Conservation (phyloP, 192 early-diverging fungal species). For the Coemansia sp. region DNA sequence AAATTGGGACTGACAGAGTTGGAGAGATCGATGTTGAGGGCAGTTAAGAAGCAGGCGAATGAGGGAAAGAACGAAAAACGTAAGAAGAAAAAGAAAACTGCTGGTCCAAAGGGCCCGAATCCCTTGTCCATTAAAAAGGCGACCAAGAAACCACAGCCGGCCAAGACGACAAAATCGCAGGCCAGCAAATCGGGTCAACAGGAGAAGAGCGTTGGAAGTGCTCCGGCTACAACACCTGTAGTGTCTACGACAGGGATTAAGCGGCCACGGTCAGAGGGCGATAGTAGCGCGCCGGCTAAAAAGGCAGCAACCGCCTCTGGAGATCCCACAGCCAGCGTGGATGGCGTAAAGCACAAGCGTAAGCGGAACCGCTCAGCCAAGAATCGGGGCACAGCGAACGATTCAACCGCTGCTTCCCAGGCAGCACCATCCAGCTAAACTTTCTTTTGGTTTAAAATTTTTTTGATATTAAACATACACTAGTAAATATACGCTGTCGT, state of each 20-base stretch:
- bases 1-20: conserved; percentile 56
- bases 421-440: conserved; percentile 4
- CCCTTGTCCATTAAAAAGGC: conserved; percentile 86
- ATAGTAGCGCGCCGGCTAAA: neutral
- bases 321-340: neutral
- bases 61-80: conserved; percentile 31
- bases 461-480: neutral
- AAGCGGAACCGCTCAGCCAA: conserved; percentile 23
- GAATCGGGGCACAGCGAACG: neutral
- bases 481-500: neutral
- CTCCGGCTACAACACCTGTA: neutral
- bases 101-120: conserved; percentile 80
- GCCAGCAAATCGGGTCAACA: neutral
- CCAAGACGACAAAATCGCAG: neutral
- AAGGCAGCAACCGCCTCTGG: neutral
- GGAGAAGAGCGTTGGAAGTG: neutral
- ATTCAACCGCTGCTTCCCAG: neutral
- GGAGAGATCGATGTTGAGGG: conserved; percentile 63
- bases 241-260: conserved; percentile 12
- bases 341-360: conserved; percentile 21
- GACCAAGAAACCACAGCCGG: conserved; percentile 14
- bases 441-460: neutral
- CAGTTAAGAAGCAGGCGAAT: conserved; percentile 49
- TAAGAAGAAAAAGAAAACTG: conserved; percentile 62
- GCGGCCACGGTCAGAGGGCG: conserved; percentile 14